Evolutionary conservation across 805 yeast genomes (phyloP).

Genomic region (Saccharomyces mikatae): DNA sequence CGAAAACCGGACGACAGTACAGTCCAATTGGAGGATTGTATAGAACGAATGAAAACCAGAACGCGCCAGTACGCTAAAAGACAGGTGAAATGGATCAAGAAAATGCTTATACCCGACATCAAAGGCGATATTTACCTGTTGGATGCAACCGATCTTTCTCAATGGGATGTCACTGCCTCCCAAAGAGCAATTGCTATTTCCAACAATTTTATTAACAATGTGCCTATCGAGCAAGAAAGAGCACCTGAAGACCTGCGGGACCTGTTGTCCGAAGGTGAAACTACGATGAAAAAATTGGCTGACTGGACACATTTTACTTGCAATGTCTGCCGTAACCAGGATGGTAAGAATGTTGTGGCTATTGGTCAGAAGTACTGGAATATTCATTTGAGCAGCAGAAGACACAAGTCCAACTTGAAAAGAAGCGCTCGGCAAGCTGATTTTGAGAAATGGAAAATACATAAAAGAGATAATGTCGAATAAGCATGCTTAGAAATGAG

Average conservation of each 20-base stretch:
- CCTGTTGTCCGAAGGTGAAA: slow-evolving; percentile 15
- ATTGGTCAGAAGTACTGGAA: slow-evolving; percentile 70
- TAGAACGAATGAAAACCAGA: slow-evolving; percentile 69
- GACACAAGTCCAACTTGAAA: slow-evolving; percentile 51
- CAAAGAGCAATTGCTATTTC: slow-evolving; percentile 48
- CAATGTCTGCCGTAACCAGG: slow-evolving; percentile 50
- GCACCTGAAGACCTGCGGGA: slow-evolving; percentile 35
- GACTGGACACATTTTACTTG: slow-evolving; percentile 67
- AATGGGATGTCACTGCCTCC: slow-evolving; percentile 54
- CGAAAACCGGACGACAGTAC: slow-evolving; percentile 9
- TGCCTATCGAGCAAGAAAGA: slow-evolving; percentile 13
- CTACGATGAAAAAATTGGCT: slow-evolving; percentile 5
- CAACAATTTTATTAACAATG: slow-evolving; percentile 30
- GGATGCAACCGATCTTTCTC: slow-evolving; percentile 63
- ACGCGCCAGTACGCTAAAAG: slow-evolving; percentile 82
- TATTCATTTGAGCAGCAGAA: slow-evolving; percentile 56
- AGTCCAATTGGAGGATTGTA: slow-evolving; percentile 37
- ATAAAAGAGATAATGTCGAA: slow-evolving; percentile 3
- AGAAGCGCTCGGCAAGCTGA: slow-evolving; percentile 44
- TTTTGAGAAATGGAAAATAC: slow-evolving; percentile 39
- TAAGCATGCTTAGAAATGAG: not conserved
- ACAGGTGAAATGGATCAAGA: slow-evolving; percentile 87
- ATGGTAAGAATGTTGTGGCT: slow-evolving; percentile 49
- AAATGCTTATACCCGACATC: slow-evolving; percentile 54
- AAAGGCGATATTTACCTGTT: slow-evolving; percentile 57